Conservation (phyloP, 2,329 filamentous ascomycete genomes). For the Talaromyces pinophilus region DNA sequence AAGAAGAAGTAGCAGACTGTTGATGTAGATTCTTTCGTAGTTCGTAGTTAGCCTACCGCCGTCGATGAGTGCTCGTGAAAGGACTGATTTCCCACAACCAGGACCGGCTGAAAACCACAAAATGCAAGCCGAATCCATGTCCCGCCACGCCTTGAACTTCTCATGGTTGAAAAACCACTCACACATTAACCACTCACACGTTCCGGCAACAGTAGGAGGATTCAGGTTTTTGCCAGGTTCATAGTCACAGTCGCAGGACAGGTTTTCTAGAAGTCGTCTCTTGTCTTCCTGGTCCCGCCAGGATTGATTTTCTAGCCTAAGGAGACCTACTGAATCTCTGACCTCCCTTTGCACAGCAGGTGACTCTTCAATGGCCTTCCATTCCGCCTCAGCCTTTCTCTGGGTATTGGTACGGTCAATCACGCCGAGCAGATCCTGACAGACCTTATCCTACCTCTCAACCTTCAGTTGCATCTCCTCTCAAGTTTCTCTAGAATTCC, state of each 20-base stretch:
- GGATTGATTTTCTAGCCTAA: neutral
- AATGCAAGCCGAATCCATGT: conserved; percentile 25
- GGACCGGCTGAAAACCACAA: conserved; percentile 40
- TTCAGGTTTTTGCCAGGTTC: conserved; percentile 34
- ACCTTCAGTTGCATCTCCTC: neutral
- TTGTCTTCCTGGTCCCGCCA: neutral
- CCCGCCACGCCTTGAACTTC: conserved; percentile 33
- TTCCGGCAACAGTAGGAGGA: conserved; percentile 31
- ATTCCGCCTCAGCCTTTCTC: neutral
- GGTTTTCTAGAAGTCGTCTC: neutral
- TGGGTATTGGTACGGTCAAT: neutral
- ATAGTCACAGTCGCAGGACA: conserved; percentile 30
- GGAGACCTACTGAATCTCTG: neutral
- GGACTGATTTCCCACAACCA: conserved; percentile 40
- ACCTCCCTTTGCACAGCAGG: neutral
- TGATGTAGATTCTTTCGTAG: neutral
- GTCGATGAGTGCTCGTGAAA: conserved; percentile 34
- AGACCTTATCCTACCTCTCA: neutral
- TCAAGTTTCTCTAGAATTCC: neutral
- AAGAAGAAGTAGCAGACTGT: conserved; percentile 10
- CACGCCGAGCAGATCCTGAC: neutral
- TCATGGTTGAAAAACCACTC: conserved; percentile 37
- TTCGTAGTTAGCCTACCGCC: conserved; percentile 19
- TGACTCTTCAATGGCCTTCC: neutral
- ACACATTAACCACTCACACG: conserved; percentile 43